A percentile compares a stretch with the other conserved stretches of the same genome.
Evolutionary conservation across 306 rosid genomes (phyloP).

Genomic region (Lithocarpus polystachyus): DNA sequence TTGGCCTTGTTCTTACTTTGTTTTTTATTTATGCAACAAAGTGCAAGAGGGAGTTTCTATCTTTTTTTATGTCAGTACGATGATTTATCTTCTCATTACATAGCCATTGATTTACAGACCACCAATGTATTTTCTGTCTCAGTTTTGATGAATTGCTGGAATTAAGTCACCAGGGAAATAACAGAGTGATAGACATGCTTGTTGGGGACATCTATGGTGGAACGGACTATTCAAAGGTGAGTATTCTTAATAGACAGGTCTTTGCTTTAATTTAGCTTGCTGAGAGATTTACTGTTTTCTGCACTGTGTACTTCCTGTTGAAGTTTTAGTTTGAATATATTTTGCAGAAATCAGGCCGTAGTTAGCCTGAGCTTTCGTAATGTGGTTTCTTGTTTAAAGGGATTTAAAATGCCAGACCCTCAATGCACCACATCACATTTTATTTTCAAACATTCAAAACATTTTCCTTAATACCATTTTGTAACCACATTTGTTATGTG

Average conservation of each 20-base stretch:
- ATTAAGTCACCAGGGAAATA: constrained; percentile 83
- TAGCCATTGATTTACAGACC: constrained; percentile 13
- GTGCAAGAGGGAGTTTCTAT: constrained; percentile 59
- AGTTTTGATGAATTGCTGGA: constrained; percentile 96
- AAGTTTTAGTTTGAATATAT: neutral
- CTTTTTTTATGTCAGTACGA: constrained; percentile 7
- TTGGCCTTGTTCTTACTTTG: constrained; percentile 6
- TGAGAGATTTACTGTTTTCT: neutral
- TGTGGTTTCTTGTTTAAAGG: too few relatives aligned
- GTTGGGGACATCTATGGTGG: constrained; percentile 98
- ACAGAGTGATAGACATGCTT: constrained; percentile 90
- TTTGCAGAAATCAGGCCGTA: too few relatives aligned
- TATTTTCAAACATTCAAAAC: too few relatives aligned
- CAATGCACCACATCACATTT: too few relatives aligned
- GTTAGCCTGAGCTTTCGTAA: too few relatives aligned
- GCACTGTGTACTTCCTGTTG: neutral
- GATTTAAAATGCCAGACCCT: too few relatives aligned
- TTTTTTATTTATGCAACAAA: constrained; percentile 11
- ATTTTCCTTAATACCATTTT: too few relatives aligned
- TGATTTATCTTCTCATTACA: constrained; percentile 5
- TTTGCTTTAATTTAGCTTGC: constrained; percentile 14
- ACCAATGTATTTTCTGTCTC: constrained; percentile 26
- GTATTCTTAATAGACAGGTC: constrained; percentile 13
- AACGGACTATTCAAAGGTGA: constrained; percentile 80
- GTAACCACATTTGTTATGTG: too few relatives aligned